Conservation (phyloP, 2,329 filamentous ascomycete species). For the Sclerotinia spermophila region DNA sequence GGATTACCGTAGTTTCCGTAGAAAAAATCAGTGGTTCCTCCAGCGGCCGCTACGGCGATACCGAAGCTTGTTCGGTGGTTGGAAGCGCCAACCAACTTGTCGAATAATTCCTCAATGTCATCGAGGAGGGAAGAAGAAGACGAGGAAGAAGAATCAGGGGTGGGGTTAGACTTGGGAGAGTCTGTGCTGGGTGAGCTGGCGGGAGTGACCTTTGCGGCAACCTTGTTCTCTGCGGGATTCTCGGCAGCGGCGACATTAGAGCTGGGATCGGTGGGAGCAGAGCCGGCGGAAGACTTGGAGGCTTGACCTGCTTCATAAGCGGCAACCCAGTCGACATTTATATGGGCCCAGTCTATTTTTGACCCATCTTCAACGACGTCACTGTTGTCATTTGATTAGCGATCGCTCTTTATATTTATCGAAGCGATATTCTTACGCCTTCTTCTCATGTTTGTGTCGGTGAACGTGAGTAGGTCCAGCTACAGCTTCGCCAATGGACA, state of each 20-base stretch:
- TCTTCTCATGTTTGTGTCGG: slow-evolving; percentile 35
- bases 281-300: slow-evolving; percentile 12
- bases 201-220: slow-evolving; percentile 2
- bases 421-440: slow-evolving; percentile 29
- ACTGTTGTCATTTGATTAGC: slow-evolving; percentile 10
- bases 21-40: slow-evolving; percentile 20
- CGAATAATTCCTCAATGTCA: slow-evolving; percentile 18
- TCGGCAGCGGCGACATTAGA: not conserved
- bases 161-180: slow-evolving; percentile 6
- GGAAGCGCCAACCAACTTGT: slow-evolving; percentile 27
- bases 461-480: slow-evolving; percentile 35
- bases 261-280: slow-evolving; percentile 6
- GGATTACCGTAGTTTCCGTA: slow-evolving; percentile 31
- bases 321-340: slow-evolving; percentile 33
- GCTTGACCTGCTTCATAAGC: slow-evolving; percentile 29
- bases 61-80: slow-evolving; percentile 30
- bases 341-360: slow-evolving; percentile 29
- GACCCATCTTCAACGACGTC: slow-evolving; percentile 25
- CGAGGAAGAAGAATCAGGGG: not conserved
- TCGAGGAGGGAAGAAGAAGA: slow-evolving; percentile 4
- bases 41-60: not conserved
- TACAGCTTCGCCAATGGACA: slow-evolving; percentile 33
- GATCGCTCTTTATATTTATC: slow-evolving; percentile 7
- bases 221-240: not conserved
- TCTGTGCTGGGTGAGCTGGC: slow-evolving; percentile 1